Evolutionary conservation across 331 rosid species (phyloP).

Genomic region (Spiraea crenata): DNA sequence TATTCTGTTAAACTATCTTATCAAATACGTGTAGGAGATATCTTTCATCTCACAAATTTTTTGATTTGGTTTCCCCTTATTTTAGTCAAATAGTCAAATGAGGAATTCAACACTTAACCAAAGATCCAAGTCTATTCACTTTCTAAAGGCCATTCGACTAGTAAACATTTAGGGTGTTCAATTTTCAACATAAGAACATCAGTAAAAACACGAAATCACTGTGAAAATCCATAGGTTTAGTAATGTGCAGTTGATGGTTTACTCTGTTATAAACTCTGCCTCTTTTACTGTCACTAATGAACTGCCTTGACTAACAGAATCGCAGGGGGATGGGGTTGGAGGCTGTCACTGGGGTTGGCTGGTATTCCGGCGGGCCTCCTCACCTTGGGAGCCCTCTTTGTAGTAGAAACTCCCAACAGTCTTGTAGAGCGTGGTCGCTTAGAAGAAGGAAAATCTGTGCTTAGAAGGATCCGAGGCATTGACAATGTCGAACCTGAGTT

Average conservation of each 20-base stretch:
- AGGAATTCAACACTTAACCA: neutral
- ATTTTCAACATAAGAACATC: neutral
- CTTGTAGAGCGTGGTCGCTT: slow-evolving; percentile 66
- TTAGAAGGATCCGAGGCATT: slow-evolving; percentile 64
- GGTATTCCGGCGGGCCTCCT: slow-evolving; percentile 65
- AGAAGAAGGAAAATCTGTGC: slow-evolving; percentile 58
- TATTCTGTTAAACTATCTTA: neutral
- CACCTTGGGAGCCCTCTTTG: slow-evolving; percentile 57
- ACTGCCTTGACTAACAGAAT: slow-evolving; percentile 35
- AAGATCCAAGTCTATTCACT: neutral
- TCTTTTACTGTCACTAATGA: slow-evolving; percentile 4
- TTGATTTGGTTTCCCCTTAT: neutral
- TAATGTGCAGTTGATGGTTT: neutral
- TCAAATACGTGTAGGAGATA: neutral
- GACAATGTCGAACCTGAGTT: slow-evolving; percentile 68
- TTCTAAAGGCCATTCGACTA: neutral
- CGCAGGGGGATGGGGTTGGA: slow-evolving; percentile 81
- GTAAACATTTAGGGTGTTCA: neutral
- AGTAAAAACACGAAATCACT: neutral
- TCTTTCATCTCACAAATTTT: neutral
- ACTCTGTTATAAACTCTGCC: neutral
- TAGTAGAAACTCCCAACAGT: slow-evolving; percentile 86
- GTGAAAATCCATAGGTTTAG: neutral
- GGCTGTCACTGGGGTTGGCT: slow-evolving; percentile 70
- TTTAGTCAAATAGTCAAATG: neutral